Evolutionary conservation across 2,329 filamentous ascomycete genomes (phyloP), one percentile per base, ranked within the genome.

Genomic region (Nemania abortiva): DNA sequence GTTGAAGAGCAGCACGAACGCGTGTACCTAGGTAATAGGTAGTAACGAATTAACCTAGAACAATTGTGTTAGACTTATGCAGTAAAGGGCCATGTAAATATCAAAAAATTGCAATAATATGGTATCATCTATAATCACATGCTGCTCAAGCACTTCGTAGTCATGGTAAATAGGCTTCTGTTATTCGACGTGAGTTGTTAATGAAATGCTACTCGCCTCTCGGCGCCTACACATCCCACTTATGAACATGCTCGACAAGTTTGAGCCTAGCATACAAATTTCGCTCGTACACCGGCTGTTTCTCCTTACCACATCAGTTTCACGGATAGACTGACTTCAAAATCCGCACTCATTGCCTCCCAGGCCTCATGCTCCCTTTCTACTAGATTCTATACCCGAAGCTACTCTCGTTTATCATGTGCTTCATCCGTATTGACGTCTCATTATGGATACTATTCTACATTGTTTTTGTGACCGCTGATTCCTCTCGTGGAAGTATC

Each of bases 401-500:
- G 24, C 39, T 47, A 6, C 39, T 58, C 39, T 58, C 15, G 18
- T 58, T 58, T 58, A 47, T 31, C 39, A 58, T 58, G 55, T 6
- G 24, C 39, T 58, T 58, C 39, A 5, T 47, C 29, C 55, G 55
- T 18, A 47, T 58, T 31, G 47, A 47, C 39, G 39, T 58, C 55
- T 58, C 39, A 47, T 31, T 15, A 58, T 58, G 55, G 39, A 58
- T 58, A 29, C 55, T 58, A 27, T 22, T 58, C 39, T 58, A 31
- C 39, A 31, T 31, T 37, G 47, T 31, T 47, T 58, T 6, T 22
- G 39, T 58, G 39, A 31, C 24, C 22, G 55, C 37, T 31, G 37
- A 58, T 47, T 22, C 39, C 39, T 58, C 55, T 58, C 22, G 13
- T 31, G 55, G 55, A 45, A 58, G 37, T 58, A 58, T 58, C 39